Percentiles rank a stretch among this genome's conserved stretches.
Evolutionary conservation across 371 early-diverging fungal species (phyloP).

Genomic region (Lichtheimia corymbifera): DNA sequence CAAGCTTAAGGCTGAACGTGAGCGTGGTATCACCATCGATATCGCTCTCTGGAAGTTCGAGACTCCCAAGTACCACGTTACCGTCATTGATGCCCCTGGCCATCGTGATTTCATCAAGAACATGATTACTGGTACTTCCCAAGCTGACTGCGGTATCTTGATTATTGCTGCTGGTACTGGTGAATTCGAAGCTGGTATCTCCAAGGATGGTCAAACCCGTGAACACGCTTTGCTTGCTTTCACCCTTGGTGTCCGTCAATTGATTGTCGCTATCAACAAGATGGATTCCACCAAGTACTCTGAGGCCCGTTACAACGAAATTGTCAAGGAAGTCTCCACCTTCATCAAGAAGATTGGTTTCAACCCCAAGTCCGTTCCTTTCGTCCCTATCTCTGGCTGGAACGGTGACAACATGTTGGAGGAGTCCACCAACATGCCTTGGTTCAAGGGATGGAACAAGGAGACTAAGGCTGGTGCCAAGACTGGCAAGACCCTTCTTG

Average conservation of each 20-base stretch:
- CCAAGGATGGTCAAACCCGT: conserved; percentile 95
- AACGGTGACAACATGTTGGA: conserved; percentile 97
- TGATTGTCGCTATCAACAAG: conserved; percentile 98
- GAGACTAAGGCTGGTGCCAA: conserved; percentile 78
- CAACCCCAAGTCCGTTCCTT: conserved; percentile 88
- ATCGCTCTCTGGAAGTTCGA: conserved; percentile 96
- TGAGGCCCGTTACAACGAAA: conserved; percentile 73
- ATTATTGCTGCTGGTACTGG: conserved; percentile 91
- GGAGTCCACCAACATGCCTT: conserved; percentile 90
- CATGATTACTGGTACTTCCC: conserved; percentile 99
- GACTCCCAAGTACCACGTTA: conserved; percentile 92
- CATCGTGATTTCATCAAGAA: conserved; percentile 99
- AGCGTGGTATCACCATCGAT: conserved; percentile 91
- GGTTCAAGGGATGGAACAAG: conserved; percentile 97
- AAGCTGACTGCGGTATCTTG: conserved; percentile 77
- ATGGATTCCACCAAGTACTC: conserved; percentile 63
- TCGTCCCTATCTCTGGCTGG: conserved; percentile 98
- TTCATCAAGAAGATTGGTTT: conserved; percentile 96
- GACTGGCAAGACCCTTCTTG: conserved; percentile 89
- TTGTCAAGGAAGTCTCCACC: conserved; percentile 88
- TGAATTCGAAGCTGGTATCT: conserved; percentile 99
- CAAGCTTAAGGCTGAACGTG: conserved; percentile 97
- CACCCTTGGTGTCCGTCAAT: conserved; percentile 95
- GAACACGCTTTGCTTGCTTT: conserved; percentile 98
- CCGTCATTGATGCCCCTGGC: conserved; percentile 98